phyloP scores from a whole-genome alignment of 176 grass and related monocot genomes.

The Leersia perrieri region DNA sequence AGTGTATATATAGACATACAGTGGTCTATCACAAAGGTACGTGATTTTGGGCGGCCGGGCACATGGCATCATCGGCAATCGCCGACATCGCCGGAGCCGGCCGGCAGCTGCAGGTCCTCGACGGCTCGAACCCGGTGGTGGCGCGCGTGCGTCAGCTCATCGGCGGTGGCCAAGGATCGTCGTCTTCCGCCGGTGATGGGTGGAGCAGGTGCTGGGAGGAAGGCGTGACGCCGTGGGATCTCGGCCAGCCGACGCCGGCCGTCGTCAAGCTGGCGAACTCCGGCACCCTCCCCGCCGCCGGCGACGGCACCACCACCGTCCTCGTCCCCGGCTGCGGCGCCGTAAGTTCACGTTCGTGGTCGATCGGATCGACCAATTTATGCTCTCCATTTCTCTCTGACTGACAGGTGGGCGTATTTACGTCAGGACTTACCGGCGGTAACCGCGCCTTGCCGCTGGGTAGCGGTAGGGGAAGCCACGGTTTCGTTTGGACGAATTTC shows the following conservation, averaged over 20 bases:
- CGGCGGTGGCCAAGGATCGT: background rate
- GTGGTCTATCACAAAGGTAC: background rate
- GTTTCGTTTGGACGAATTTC: too few species aligned
- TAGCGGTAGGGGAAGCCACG: too few species aligned
- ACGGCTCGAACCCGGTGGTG: conserved; percentile 32
- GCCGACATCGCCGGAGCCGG: background rate
- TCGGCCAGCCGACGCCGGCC: conserved; percentile 48
- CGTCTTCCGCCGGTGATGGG: too few species aligned
- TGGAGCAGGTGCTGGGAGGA: conserved; percentile 62
- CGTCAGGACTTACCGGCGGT: too few species aligned
- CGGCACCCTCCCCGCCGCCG: conserved; percentile 42
- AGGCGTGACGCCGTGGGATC: conserved; percentile 62
- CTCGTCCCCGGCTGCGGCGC: conserved; percentile 59
- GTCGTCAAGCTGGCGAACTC: conserved; percentile 39
- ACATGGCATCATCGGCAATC: background rate
- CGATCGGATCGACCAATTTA: too few species aligned
- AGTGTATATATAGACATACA: background rate
- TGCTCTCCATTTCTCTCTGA: too few species aligned
- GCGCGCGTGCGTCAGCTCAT: background rate
- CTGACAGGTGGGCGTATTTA: too few species aligned
- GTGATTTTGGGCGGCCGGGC: background rate
- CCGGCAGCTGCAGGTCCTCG: background rate
- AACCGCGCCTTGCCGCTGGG: too few species aligned
- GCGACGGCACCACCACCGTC: conserved; percentile 3
- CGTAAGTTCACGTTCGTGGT: too few species aligned